These are phyloP conservation scores for Penicillium sp. DNA, from an alignment of 2,329 filamentous ascomycete genomes.

Conservation along the genomic window DNA sequence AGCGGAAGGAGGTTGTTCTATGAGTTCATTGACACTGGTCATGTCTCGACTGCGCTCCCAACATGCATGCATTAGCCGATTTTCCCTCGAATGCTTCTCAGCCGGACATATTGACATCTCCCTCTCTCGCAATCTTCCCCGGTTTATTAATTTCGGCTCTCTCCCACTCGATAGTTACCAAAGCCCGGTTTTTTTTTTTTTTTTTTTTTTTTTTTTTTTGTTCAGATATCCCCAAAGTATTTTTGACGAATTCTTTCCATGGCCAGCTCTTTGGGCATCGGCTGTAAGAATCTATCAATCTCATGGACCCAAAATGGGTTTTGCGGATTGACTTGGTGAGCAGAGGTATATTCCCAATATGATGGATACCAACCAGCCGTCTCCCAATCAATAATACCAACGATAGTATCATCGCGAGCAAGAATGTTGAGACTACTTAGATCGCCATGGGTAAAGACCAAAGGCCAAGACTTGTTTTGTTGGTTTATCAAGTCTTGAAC, in stretches of 20 bases:
- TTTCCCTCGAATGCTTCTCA: too few species aligned
- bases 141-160: too few species aligned
- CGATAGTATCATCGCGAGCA: slow-evolving; percentile 30
- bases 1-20: too few species aligned
- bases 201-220: too few species aligned
- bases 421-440: slow-evolving; percentile 39
- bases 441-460: slow-evolving; percentile 40
- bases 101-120: too few species aligned
- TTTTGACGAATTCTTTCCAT: slow-evolving; percentile 39
- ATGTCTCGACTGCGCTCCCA: too few species aligned
- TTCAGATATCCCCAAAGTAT: slow-evolving; percentile 31
- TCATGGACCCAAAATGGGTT: slow-evolving; percentile 38
- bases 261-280: slow-evolving; percentile 33
- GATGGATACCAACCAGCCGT: slow-evolving; percentile 29
- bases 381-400: slow-evolving; percentile 41
- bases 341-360: slow-evolving; percentile 33
- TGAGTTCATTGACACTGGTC: too few species aligned
- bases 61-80: too few species aligned
- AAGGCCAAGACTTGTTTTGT: slow-evolving; percentile 27
- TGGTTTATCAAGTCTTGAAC: slow-evolving; percentile 32
- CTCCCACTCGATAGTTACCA: too few species aligned
- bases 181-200: too few species aligned
- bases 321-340: slow-evolving; percentile 39
- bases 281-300: slow-evolving; percentile 39
- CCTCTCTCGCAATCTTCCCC: too few species aligned